Base-by-base conservation (phyloP, 768 basidiomycete genomes). In the Zangia roseola region DNA sequence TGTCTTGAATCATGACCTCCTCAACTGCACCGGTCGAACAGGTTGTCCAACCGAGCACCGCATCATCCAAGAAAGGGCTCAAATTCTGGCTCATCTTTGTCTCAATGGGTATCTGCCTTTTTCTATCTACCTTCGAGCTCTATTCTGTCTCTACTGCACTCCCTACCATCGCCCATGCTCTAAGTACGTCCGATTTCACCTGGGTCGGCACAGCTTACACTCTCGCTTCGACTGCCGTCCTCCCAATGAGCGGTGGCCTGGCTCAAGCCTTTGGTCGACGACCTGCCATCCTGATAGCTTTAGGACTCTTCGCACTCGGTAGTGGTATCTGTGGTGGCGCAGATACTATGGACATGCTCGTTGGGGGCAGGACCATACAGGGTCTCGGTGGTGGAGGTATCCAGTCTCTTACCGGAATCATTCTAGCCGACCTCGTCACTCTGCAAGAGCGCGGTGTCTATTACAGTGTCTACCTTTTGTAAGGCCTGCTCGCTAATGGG, bases 401-500 rank as follows among this genome's bases (percentile, higher is more conserved):
- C 30, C 46, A 67, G 10, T 56, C 63, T 8, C 58, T 71, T 33
- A 61, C 69, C 4, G 69, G 72, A 35, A 72, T 76, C 49, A 58
- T 76, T 40, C 52, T 73, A 2, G 67, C 71, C 17, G 75, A 77
- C 55, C 57, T 77, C 7, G 70, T 76, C 8, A 66, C 75, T 12
- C 66, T 76, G 10, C 57, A 62, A n/a, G 71, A 74, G 47, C 69
- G 75, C 6, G 75, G 74, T 7, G 26, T 57, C 6, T 74, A 69
- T 34, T 53, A 63, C 2, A 67, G 67, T 19, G 23, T 73, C 24
- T 58, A 47, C 37, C 53, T 42, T 2, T 28, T 59, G 55, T 57
- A 17, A 44, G 57, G 37, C 45, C 14, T n/a, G 19, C 10, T 1
- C n/a, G n/a, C n/a, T n/a, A n/a, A n/a, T n/a, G n/a, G n/a, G n/a